Conservation (phyloP, 2,329 filamentous ascomycete species). For the Chaetomium strumarium region DNA sequence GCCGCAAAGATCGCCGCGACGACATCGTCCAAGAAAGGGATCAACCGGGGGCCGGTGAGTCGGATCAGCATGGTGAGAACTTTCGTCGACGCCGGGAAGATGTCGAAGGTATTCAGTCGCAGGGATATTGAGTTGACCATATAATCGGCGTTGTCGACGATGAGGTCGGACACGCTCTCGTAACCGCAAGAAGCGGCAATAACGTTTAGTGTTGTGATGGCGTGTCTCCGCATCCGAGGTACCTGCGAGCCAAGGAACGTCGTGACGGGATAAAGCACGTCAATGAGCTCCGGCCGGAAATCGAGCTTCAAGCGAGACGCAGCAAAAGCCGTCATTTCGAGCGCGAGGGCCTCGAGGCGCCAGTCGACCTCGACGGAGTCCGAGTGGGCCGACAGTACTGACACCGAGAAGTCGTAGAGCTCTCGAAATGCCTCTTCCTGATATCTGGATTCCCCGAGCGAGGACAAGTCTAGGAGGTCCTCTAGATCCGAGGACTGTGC, state of each 20-base stretch:
- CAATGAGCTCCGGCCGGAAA: conserved; percentile 82
- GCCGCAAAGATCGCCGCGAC: conserved; percentile 87
- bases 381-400: conserved; percentile 50
- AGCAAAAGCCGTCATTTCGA: conserved; percentile 75
- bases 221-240: conserved; percentile 66
- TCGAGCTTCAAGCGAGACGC: conserved; percentile 58
- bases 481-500: conserved; percentile 51
- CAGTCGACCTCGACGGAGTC: conserved; percentile 53
- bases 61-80: conserved; percentile 93
- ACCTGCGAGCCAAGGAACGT: conserved; percentile 75
- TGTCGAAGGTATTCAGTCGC: conserved; percentile 84
- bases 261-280: conserved; percentile 84
- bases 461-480: conserved; percentile 57
- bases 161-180: conserved; percentile 63
- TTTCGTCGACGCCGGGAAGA: conserved; percentile 84
- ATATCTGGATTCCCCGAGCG: conserved; percentile 35
- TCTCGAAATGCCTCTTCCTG: conserved; percentile 52
- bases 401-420: conserved; percentile 63
- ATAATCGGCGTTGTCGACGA: conserved; percentile 91
- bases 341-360: conserved; percentile 68
- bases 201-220: conserved; percentile 74
- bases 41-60: conserved; percentile 70
- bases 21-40: conserved; percentile 88
- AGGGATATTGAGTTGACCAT: conserved; percentile 89
- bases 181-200: conserved; percentile 75